Percentiles rank a stretch among this genome's conserved stretches.
These are phyloP conservation scores for Serpula lacrymans DNA, from an alignment of 768 basidiomycete species.

Conservation along the genomic window DNA sequence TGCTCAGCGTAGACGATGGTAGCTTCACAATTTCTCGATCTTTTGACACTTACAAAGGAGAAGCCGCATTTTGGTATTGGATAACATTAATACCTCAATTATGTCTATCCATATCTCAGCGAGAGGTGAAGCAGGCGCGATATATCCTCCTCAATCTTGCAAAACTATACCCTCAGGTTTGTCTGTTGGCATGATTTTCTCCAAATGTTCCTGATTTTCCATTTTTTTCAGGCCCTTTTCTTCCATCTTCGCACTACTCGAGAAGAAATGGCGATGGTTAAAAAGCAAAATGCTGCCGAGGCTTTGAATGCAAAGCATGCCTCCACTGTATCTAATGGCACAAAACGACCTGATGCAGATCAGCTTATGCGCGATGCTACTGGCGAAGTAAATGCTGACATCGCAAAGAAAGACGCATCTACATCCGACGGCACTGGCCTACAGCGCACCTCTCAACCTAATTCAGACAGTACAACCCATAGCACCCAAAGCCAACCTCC, in stretches of 20 bases:
- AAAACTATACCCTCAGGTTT: constrained; percentile 87
- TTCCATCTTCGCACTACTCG: constrained; percentile 87
- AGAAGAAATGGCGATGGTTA: constrained; percentile 59
- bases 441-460: constrained; percentile 22
- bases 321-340: constrained; percentile 16
- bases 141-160: constrained; percentile 87
- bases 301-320: constrained; percentile 33
- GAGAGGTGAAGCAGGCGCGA: constrained; percentile 91
- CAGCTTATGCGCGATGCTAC: constrained; percentile 25
- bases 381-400: constrained; percentile 24
- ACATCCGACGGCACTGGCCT: constrained; percentile 19
- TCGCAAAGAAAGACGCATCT: constrained; percentile 16
- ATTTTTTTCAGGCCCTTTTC: constrained; percentile 72
- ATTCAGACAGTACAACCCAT: constrained; percentile 8
- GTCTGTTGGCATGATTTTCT: constrained; percentile 17
- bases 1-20: constrained; percentile 87
- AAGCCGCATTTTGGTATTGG: constrained; percentile 98
- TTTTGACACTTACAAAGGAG: constrained; percentile 95
- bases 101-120: constrained; percentile 81
- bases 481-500: constrained; percentile 13
- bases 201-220: constrained; percentile 5
- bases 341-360: constrained; percentile 29
- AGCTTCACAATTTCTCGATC: constrained; percentile 68
- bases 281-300: constrained; percentile 38
- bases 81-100: constrained; percentile 96